A percentile compares a stretch with the other conserved stretches of the same genome.
Conservation (phyloP, 2,329 filamentous ascomycete species). For the Scedosporium apiospermum region DNA sequence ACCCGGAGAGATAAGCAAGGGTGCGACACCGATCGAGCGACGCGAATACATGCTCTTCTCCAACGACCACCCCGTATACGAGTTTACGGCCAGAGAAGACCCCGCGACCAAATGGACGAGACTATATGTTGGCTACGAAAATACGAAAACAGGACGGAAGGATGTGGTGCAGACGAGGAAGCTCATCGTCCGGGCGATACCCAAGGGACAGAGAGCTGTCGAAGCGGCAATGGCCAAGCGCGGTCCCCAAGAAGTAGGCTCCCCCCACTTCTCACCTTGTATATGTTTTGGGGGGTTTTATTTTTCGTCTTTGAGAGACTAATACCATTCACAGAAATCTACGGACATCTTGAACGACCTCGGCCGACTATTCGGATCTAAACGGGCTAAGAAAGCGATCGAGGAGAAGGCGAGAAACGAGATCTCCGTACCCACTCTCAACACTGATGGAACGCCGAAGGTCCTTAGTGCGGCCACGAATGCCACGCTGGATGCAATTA, state of each 20-base stretch:
- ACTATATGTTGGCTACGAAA: conserved; percentile 56
- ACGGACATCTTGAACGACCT: conserved; percentile 58
- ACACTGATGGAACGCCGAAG: conserved; percentile 27
- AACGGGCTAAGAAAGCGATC: conserved; percentile 75
- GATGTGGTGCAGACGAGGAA: conserved; percentile 55
- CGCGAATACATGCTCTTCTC: conserved; percentile 49
- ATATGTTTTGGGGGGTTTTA: not conserved
- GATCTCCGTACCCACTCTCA: conserved; percentile 34
- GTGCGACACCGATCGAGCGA: conserved; percentile 1
- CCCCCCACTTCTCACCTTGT: not conserved
- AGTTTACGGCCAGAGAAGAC: conserved; percentile 44
- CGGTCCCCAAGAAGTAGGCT: not conserved
- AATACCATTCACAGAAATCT: conserved; percentile 33
- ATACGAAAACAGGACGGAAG: conserved; percentile 48
- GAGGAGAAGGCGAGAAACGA: conserved; percentile 60
- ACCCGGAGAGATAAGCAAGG: not conserved
- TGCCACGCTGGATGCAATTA: conserved; percentile 56
- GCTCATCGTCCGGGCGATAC: conserved; percentile 50
- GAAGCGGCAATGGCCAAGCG: not conserved
- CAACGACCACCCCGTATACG: conserved; percentile 42
- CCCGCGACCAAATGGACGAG: conserved; percentile 30
- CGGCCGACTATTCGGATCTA: conserved; percentile 72
- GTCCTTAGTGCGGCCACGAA: conserved; percentile 46
- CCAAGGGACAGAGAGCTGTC: conserved; percentile 44
- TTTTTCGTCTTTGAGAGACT: not conserved